Evolutionary conservation across 176 grass and related monocot genomes (phyloP), one percentile per base, ranked within the genome.

Genomic region (Triticum turgidum): DNA sequence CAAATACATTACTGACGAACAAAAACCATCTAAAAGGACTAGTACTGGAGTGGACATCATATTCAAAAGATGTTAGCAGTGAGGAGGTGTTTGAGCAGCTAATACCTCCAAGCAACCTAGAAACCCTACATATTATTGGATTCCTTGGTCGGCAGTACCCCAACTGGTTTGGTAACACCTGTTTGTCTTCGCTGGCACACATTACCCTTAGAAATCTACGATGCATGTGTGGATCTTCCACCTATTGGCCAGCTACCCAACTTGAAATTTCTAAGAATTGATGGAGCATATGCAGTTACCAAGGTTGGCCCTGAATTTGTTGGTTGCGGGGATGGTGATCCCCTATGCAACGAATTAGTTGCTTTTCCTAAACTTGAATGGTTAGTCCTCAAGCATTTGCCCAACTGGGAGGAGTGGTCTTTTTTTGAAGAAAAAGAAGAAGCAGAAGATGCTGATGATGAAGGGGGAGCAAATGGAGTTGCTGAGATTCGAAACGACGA

Each of bases 401-500:
- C 62, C 62, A 65, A 65, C 58, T 61, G 7, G 20, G 73, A 91
- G 49, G 74, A 84, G 27, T 91, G 89, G 85, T 33, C 62, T 7
- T 87, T 91, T 42, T 21, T 37, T 41, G 39, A 41, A 41, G 39
- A 42, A 42, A 42, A 42, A 42, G 41, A 42, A 7, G 56, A 67
- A 3, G 41, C 13, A 20, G 37, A 65, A 32, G 21, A 9, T 39
- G 71, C 10, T 67, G 5, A 5, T 4, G 6, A 20, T 17, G 25
- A 65, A 65, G 4, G 47, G 11, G 25, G 61, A 27, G 39, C 39
- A 42, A 42, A 42, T 42, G 9, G 9, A 42, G 39, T 42, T 42
- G 61, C 4, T 25, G 22, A 22, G n/a, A 64, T 25, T 22, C n/a
- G 11, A 12, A 64, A 64, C 4, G 22, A 11, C 1, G 61, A 64